Percentiles rank a stretch among this genome's conserved stretches.
Conservation (phyloP, 108 stramenopile genomes). For the Skeletonema tropicum region DNA sequence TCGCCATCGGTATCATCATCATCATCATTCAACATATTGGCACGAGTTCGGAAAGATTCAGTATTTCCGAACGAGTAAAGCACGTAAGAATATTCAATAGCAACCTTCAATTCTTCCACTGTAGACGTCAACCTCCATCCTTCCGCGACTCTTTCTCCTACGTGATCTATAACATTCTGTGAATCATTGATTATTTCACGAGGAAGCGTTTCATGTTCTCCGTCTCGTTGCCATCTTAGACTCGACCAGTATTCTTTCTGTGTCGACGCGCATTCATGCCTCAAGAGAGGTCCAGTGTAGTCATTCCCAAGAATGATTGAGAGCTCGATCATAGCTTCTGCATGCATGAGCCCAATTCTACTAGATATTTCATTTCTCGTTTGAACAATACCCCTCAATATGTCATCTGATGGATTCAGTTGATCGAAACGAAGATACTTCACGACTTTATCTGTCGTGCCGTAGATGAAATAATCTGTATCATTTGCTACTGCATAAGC, state of each 20-base stretch:
- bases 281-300: conserved; percentile 51
- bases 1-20: conserved; percentile 5
- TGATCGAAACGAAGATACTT: conserved; percentile 57
- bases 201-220: conserved; percentile 20
- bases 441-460: conserved; percentile 25
- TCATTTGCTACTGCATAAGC: conserved; percentile 62
- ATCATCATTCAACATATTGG: neutral
- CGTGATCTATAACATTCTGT: conserved; percentile 15
- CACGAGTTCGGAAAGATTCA: conserved; percentile 3
- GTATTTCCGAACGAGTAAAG: conserved; percentile 41
- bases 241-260: conserved; percentile 38
- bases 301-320: conserved; percentile 76
- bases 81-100: conserved; percentile 34
- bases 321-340: conserved; percentile 57
- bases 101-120: conserved; percentile 17
- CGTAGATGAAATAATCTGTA: conserved; percentile 71
- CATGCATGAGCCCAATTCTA: conserved; percentile 45
- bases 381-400: conserved; percentile 15
- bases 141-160: conserved; percentile 22
- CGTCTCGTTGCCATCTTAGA: conserved; percentile 17
- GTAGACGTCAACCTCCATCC: conserved; percentile 32
- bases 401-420: conserved; percentile 14
- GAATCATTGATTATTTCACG: conserved; percentile 15
- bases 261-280: conserved; percentile 12
- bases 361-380: conserved; percentile 38